Base-by-base conservation (phyloP, 2,329 filamentous ascomycete genomes). In the Aureobasidium sp. region DNA sequence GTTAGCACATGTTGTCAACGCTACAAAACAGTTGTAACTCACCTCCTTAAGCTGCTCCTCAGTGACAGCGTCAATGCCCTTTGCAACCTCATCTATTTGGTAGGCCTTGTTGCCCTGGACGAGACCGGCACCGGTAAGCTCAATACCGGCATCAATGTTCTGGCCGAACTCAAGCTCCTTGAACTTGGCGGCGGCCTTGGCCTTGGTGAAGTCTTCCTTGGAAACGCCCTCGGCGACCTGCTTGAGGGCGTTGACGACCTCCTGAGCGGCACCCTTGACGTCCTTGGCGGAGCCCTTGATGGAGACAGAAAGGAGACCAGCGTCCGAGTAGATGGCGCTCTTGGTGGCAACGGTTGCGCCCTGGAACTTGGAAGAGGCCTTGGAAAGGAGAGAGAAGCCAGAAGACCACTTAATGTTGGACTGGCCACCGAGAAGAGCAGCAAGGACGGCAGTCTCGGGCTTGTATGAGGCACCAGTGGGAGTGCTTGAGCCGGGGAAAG, bases 391-490 rank as follows among this genome's bases (percentile, higher is more conserved):
- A 63, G 90, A 93, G 83, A 96, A 97, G 69, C 94, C 94, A 65
- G 90, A 79, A 58, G 90, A 87, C 93, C 93, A 99, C 82, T 97
- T 99, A 81, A 97, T 91, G 76, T 81, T 88, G 60, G 91, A 89
- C 77, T 95, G 80, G 64, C 93, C 94, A 72, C 94, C 94, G 58
- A 99, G 88, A 25, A 99, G 86, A 66, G 91, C 86, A 62, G 89
- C 85, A 61, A 99, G 86, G 65, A 99, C 91, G 65, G 88, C 84
- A 66, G 90, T 84, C 78, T 97, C 92, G 61, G 94, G 90, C 82
- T 96, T 96, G 82, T 90, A 91, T 70, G 85, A 85, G 66, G 82
- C 81, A 68, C 82, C 82, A 42, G 85, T 86, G 70, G 84, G 84
- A 41, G 87, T 86, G 77, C 90, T 89, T 65, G 91, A 91, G 64